phyloP scores from a whole-genome alignment of 768 basidiomycete species.

The Leccinum subgranulosum region DNA sequence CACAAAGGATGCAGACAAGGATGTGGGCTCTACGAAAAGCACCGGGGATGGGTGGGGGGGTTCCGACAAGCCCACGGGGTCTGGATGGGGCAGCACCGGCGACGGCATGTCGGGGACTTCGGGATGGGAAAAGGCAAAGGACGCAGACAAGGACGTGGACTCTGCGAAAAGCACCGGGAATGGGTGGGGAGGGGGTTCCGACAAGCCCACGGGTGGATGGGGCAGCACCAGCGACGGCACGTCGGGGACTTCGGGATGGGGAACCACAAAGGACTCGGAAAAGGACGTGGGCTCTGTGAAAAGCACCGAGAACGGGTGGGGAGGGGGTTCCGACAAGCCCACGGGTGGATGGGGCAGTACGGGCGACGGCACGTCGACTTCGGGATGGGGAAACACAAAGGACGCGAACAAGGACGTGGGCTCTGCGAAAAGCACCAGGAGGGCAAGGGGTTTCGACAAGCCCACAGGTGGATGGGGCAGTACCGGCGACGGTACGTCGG shows the following conservation, averaged over 20 bases:
- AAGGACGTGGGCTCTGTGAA: background rate
- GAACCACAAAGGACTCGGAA: background rate
- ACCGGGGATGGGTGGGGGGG: background rate
- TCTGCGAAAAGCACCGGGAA: background rate
- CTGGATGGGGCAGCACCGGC: slow-evolving; percentile 4
- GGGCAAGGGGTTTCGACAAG: background rate
- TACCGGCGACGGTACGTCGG: background rate
- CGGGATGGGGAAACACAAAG: slow-evolving; percentile 1
- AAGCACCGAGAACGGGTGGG: background rate
- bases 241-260: background rate
- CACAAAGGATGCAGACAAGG: background rate
- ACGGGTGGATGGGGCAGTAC: slow-evolving; percentile 3
- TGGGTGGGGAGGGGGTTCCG: background rate
- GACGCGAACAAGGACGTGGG: background rate
- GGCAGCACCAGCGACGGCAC: background rate
- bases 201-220: background rate
- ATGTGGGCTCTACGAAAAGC: background rate
- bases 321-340: background rate
- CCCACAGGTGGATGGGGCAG: background rate
- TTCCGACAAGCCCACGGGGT: background rate
- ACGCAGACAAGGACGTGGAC: background rate
- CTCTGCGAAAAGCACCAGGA: background rate
- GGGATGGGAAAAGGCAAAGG: slow-evolving; percentile 5
- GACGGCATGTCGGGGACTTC: slow-evolving; percentile 4
- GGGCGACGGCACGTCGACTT: background rate